Evolutionary conservation across 2,329 filamentous ascomycete species (phyloP), one percentile per base, ranked within the genome.

Genomic region (Didymella pinodella): DNA sequence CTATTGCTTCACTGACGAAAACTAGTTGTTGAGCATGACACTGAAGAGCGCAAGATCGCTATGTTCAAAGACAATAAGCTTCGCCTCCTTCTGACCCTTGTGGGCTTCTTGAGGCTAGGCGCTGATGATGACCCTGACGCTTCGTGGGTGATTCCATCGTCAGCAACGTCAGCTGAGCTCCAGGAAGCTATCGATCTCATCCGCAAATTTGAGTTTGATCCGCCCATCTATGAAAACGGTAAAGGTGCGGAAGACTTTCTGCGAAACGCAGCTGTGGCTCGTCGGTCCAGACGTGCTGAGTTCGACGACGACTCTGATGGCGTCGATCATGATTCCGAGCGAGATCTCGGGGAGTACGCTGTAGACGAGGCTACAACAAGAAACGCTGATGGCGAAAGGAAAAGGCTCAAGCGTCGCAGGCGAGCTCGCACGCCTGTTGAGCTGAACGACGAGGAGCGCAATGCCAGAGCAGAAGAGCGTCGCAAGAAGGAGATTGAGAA

Each of bases 41-140:
- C 85, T 41, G 86, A 90, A 45, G 83, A 85, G 48, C 86, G 88
- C 40, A 87, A 88, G 49, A 84, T 84, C 22, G 90, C 92, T 26
- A 88, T 97, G 78, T 96, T 96, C 81, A 96, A 92, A 73, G 96
- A 98, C 76, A 88, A 91, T 10, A 89, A 94, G 69, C 84, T 98
- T 2, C 90, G 93, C 32, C 86, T 98, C 1, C 84, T 99, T 3
- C 90, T 98, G 85, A 89, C 83, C 1, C 83, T 95, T 0, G 82
- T 90, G 18, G 91, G 90, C 0, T 86, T 96, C 61, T 83, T 90
- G 68, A 84, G 88, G 49, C 72, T 86, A 7, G 86, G 85, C 31
- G 75, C 80, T 36, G 88, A 92, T 41, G 91, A 96, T 70, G 88
- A 91, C 3, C 83, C 85, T 0, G 90, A 94, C 57, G 89, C 90